These are phyloP conservation scores for Bullera alba DNA, from an alignment of 768 basidiomycete genomes.

Conservation along the genomic window DNA sequence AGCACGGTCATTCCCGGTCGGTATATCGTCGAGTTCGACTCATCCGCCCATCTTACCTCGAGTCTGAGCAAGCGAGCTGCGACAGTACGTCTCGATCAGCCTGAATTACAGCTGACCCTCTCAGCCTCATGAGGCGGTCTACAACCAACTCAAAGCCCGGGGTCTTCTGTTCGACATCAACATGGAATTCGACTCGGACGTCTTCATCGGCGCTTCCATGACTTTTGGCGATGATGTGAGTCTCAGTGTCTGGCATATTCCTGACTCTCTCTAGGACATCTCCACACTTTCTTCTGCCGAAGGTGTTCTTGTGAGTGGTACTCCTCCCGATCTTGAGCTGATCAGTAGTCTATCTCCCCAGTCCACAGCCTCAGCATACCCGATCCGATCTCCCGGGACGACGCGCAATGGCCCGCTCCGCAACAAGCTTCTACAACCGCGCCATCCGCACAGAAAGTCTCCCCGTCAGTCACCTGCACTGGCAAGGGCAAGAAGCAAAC, in stretches of 20 bases:
- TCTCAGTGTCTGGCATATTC: conserved; percentile 39
- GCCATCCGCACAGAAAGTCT: conserved; percentile 1
- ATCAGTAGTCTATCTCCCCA: conserved; percentile 54
- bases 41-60: conserved; percentile 21
- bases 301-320: conserved; percentile 48
- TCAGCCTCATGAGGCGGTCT: conserved; percentile 46
- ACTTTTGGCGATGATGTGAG: conserved; percentile 49
- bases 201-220: conserved; percentile 56
- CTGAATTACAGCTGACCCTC: neutral
- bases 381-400: neutral
- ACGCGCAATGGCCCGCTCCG: neutral
- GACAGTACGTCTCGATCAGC: conserved; percentile 2
- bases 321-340: neutral
- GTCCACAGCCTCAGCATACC: conserved; percentile 40
- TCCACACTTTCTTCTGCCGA: conserved; percentile 49
- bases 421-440: neutral
- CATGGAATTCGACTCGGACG: conserved; percentile 49
- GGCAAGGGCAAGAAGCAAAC: conserved; percentile 24
- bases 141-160: conserved; percentile 43
- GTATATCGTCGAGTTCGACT: conserved; percentile 58
- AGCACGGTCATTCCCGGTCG: conserved; percentile 49
- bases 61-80: conserved; percentile 8
- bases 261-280: conserved; percentile 50
- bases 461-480: conserved; percentile 4
- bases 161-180: conserved; percentile 29